Conservation (phyloP, 2,329 filamentous ascomycete species). For the Fusarium brachygibbosum region DNA sequence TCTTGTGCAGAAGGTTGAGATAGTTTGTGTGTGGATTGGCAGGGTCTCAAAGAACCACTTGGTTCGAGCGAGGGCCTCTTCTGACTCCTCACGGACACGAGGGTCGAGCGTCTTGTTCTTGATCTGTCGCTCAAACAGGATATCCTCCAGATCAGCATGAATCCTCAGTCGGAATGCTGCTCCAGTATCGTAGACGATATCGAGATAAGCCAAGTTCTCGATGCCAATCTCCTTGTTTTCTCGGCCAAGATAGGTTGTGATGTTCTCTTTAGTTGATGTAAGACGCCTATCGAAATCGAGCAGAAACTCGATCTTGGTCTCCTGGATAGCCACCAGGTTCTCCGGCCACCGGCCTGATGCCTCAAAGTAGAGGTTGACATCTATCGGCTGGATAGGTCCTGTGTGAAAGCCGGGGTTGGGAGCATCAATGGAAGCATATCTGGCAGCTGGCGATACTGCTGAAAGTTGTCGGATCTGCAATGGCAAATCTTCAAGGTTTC, state of each 20-base stretch:
- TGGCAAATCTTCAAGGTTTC: conserved; percentile 84
- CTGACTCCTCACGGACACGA: conserved; percentile 75
- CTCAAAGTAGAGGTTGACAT: conserved; percentile 91
- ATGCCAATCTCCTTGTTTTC: conserved; percentile 79
- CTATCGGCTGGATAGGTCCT: conserved; percentile 69
- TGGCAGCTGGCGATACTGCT: conserved; percentile 77
- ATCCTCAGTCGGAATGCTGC: conserved; percentile 87
- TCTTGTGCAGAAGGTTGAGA: conserved; percentile 84
- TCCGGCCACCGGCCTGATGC: conserved; percentile 95
- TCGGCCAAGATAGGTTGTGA: conserved; percentile 80
- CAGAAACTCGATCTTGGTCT: conserved; percentile 92
- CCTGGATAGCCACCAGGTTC: conserved; percentile 89
- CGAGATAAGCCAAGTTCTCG: conserved; percentile 85
- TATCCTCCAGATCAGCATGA: conserved; percentile 88
- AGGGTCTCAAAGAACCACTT: conserved; percentile 78
- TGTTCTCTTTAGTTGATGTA: conserved; percentile 68
- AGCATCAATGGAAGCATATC: conserved; percentile 74
- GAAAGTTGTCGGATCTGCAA: conserved; percentile 87
- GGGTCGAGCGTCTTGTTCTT: conserved; percentile 79
- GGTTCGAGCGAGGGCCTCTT: conserved; percentile 76
- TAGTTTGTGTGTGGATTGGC: conserved; percentile 84
- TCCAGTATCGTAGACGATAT: conserved; percentile 80
- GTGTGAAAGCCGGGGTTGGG: conserved; percentile 60
- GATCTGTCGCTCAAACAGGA: conserved; percentile 81
- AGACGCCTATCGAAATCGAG: conserved; percentile 81